Evolutionary conservation across 306 rosid species (phyloP).

Genomic region (Ceratonia siliqua): DNA sequence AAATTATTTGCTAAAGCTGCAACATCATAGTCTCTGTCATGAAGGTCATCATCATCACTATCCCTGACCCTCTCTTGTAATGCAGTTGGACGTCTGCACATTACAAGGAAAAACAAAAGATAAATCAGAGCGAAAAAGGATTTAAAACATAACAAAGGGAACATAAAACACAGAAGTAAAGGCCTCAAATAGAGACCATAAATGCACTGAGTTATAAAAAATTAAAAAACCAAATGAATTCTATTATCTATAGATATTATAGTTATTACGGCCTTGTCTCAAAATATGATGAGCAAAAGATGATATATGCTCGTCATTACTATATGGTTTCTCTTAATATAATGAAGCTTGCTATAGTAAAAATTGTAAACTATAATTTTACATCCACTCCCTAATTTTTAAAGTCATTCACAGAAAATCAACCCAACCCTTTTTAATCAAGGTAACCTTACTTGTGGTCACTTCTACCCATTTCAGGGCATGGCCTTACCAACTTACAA

Average conservation of each 20-base stretch:
- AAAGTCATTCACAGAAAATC: conserved; percentile 11
- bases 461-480: background rate
- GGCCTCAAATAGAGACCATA: background rate
- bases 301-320: background rate
- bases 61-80: conserved; percentile 95
- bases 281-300: background rate
- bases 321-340: background rate
- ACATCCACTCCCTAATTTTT: conserved; percentile 21
- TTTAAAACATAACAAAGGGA: background rate
- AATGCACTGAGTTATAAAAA: background rate
- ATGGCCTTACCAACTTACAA: background rate
- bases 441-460: background rate
- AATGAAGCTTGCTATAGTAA: background rate
- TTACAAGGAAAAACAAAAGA: conserved; percentile 19
- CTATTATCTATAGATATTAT: background rate
- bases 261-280: background rate
- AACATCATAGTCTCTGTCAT: conserved; percentile 92
- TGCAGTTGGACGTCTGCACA: conserved; percentile 87
- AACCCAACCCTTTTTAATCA: background rate
- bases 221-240: background rate
- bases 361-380: background rate
- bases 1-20: conserved; percentile 86
- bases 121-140: conserved; percentile 17
- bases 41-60: conserved; percentile 89
- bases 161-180: background rate